These are phyloP conservation scores for Didymella arachidicola DNA, from an alignment of 2,329 filamentous ascomycete species.

Conservation along the genomic window DNA sequence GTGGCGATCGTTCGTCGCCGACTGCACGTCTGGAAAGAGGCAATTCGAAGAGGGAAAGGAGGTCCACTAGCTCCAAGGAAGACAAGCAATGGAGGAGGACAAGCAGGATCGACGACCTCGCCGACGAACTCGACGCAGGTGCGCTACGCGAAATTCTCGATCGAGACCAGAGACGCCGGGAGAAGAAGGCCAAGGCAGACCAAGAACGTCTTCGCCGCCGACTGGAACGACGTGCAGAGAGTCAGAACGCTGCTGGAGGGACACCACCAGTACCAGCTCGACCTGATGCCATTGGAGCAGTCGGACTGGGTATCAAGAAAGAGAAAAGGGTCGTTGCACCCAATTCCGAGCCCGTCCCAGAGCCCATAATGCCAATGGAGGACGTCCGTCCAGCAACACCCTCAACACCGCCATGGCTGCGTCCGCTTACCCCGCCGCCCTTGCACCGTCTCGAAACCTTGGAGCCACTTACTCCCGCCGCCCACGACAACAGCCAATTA, in stretches of 20 bases:
- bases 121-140: constrained; percentile 83
- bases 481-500: constrained; percentile 37
- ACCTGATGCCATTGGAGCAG: constrained; percentile 50
- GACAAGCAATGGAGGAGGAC: constrained; percentile 62
- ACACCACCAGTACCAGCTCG: constrained; percentile 64
- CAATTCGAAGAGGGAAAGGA: constrained; percentile 61
- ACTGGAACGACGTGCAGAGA: constrained; percentile 71
- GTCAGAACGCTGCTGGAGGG: constrained; percentile 65
- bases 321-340: constrained; percentile 59
- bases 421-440: constrained; percentile 49
- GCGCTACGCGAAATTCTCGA: constrained; percentile 90
- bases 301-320: constrained; percentile 66
- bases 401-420: constrained; percentile 35
- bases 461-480: constrained; percentile 27
- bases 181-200: constrained; percentile 74
- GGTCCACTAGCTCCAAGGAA: constrained; percentile 56
- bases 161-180: constrained; percentile 79
- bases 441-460: constrained; percentile 28
- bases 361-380: constrained; percentile 61
- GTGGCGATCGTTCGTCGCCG: constrained; percentile 41
- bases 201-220: constrained; percentile 71
- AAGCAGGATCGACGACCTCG: constrained; percentile 72
- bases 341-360: constrained; percentile 45
- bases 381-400: constrained; percentile 54
- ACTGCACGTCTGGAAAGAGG: constrained; percentile 58